Evolutionary conservation across 257 asterid genomes (phyloP), one percentile per base, ranked within the genome.

Genomic region (Fraxinus americana): DNA sequence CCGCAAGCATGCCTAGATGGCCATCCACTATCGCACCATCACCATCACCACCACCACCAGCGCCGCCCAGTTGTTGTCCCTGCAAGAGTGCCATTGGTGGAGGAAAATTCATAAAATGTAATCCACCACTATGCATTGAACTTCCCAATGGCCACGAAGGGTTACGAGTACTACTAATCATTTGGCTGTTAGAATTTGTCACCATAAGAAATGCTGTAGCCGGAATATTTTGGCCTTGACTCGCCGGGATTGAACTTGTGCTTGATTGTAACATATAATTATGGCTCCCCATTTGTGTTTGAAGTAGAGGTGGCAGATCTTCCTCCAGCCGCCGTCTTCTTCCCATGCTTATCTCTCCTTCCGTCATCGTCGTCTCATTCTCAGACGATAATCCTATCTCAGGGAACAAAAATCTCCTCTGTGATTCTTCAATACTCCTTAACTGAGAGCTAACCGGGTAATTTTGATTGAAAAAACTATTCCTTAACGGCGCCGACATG

Each of bases 61-160:
- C 39, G 39, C 85, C 78, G 0, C 88, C 85, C 30, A 78, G 74
- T 13, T 82, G 90, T 23, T 86, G 90, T 36, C 86, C 86, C 10
- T 75, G 87, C 25, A 82, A 66, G 14, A 84, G 29, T 34, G 91
- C 84, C 73, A 79, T 21, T 8, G 85, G 84, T 4, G 91, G 50
- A 21, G 88, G 87, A 69, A 85, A 80, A 86, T 92, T 89, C 94
- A 89, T 82, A 71, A 89, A 88, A 85, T 87, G 88, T 66, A 87
- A 76, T 5, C 89, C 90, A 67, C 71, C 63, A 21, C 82, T 83
- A 11, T 78, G 73, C 79, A 66, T 70, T 9, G 90, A 35, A 34
- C 67, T 36, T 54, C 88, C 92, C 78, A 82, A 83, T 39, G 87
- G 73, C 95, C 94, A 91, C 70, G 77, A 29, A 57, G 91, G 77